Conservation (phyloP, 1,284 basidiomycete species). For the Retiboletus flavoniger region DNA sequence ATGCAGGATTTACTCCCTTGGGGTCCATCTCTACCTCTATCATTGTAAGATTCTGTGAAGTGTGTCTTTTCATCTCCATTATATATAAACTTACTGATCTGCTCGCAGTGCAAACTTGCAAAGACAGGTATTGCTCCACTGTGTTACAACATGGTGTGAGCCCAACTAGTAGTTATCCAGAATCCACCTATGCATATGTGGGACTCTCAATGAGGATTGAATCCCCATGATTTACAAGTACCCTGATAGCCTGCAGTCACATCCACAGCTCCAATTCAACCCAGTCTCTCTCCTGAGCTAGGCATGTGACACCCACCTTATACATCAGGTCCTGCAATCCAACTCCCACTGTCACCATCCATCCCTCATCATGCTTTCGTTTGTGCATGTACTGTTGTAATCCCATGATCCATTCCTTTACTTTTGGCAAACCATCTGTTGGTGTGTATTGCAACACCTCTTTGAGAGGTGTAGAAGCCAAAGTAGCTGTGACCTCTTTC, state of each 20-base stretch:
- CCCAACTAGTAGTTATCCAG: background rate
- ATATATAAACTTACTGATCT: constrained; percentile 50
- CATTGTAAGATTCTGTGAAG: background rate
- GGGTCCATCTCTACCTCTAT: constrained; percentile 76
- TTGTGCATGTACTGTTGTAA: constrained; percentile 3
- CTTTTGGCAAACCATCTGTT: background rate
- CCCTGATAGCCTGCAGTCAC: background rate
- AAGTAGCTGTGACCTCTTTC: background rate
- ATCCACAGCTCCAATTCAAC: background rate
- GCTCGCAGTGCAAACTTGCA: constrained; percentile 50
- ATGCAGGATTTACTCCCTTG: constrained; percentile 63
- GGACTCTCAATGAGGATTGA: background rate
- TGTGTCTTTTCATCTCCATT: background rate
- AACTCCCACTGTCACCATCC: background rate
- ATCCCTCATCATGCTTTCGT: constrained; percentile 1
- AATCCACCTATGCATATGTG: constrained; percentile 1
- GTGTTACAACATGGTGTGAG: constrained; percentile 2
- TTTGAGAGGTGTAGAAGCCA: background rate
- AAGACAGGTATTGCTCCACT: constrained; percentile 65
- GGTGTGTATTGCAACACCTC: background rate
- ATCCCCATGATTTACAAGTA: constrained; percentile 1
- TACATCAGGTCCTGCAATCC: constrained; percentile 3
- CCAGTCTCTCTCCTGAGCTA: background rate
- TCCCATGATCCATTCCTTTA: constrained; percentile 2
- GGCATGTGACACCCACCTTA: background rate